Conservation (phyloP, 1,284 basidiomycete genomes). For the Ceratobasidium sp. region DNA sequence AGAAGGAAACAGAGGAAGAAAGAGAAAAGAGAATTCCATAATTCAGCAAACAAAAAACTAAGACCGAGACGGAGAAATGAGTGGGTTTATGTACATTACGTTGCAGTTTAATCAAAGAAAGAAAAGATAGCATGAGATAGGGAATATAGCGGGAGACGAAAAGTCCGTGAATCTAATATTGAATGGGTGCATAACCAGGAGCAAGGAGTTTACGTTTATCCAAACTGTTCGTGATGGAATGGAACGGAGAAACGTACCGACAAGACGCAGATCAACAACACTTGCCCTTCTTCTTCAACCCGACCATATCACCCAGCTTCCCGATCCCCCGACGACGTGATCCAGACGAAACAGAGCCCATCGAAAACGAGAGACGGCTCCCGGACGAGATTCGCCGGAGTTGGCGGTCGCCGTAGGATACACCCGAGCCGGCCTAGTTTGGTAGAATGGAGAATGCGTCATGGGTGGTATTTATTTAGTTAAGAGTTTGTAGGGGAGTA, state of each 20-base stretch:
- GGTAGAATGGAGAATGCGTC: not conserved
- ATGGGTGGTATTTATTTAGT: not conserved
- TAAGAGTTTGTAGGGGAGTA: not conserved
- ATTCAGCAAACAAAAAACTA: not conserved
- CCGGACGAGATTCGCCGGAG: slow-evolving; percentile 86
- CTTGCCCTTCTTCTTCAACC: slow-evolving; percentile 55
- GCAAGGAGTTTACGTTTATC: too few relatives aligned
- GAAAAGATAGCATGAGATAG: not conserved
- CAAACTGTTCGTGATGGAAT: too few relatives aligned
- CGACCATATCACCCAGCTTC: slow-evolving; percentile 54
- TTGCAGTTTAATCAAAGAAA: not conserved
- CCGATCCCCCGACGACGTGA: slow-evolving; percentile 53
- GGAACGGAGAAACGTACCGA: too few relatives aligned
- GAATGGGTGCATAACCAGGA: too few relatives aligned
- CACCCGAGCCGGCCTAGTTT: slow-evolving; percentile 81
- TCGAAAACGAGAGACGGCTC: slow-evolving; percentile 51
- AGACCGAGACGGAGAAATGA: slow-evolving; percentile 4
- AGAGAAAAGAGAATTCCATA: not conserved
- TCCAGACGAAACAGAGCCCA: slow-evolving; percentile 43
- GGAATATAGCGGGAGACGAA: not conserved
- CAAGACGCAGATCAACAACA: slow-evolving; percentile 54
- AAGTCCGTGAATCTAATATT: not conserved
- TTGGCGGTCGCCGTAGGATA: slow-evolving; percentile 95
- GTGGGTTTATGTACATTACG: slow-evolving; percentile 14
- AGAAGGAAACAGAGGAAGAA: not conserved